These are phyloP conservation scores for Saccharomycopsis sp. DNA, from an alignment of 805 yeast species.

Conservation along the genomic window DNA sequence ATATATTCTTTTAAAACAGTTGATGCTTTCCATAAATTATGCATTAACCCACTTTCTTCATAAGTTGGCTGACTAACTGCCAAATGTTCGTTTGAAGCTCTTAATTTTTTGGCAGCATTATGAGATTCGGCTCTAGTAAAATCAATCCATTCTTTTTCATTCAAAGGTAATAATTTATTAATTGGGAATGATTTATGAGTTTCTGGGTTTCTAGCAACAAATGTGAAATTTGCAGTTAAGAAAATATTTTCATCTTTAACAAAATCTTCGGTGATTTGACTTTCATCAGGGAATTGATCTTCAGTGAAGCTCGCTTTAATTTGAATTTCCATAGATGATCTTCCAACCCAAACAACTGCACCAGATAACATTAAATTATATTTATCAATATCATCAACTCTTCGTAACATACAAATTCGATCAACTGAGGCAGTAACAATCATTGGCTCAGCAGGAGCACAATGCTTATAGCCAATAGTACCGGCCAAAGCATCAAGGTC, in stretches of 20 bases:
- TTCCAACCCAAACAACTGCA: constrained; percentile 90
- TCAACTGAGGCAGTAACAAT: constrained; percentile 95
- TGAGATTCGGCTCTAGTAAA: constrained; percentile 85
- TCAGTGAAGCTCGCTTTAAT: constrained; percentile 80
- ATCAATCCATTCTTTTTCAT: constrained; percentile 73
- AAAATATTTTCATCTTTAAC: constrained; percentile 65
- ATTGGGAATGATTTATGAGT: constrained; percentile 88
- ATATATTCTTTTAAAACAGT: constrained; percentile 29
- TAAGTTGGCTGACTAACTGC: constrained; percentile 66
- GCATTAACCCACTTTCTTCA: constrained; percentile 67
- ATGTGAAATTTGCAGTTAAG: constrained; percentile 85
- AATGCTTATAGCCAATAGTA: constrained; percentile 84
- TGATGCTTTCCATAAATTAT: constrained; percentile 62
- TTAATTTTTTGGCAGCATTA: constrained; percentile 76
- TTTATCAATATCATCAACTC: constrained; percentile 68
- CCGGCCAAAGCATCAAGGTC: constrained; percentile 94
- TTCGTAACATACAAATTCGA: constrained; percentile 78
- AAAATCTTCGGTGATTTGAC: constrained; percentile 44
- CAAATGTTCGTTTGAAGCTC: constrained; percentile 58
- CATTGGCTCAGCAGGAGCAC: constrained; percentile 93
- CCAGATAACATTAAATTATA: constrained; percentile 82
- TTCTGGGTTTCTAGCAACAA: constrained; percentile 90
- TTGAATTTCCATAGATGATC: constrained; percentile 91
- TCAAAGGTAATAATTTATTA: constrained; percentile 68
- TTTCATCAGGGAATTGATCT: constrained; percentile 37